Percentiles rank a stretch among this genome's conserved stretches.
Conservation (phyloP, 148 eudicot species). For the Nepenthes gracilis region DNA sequence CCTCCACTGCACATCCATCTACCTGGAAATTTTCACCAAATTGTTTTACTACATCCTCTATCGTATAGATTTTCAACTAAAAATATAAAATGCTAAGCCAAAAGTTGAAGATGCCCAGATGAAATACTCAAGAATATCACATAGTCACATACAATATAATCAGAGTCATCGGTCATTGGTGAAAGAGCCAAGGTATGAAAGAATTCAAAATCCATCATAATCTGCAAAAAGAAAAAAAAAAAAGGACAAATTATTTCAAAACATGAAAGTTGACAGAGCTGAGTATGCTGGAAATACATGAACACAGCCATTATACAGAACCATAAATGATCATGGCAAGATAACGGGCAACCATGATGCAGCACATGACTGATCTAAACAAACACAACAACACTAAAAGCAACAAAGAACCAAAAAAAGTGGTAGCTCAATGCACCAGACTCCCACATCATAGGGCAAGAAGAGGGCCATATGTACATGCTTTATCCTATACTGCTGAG, state of each 20-base stretch:
- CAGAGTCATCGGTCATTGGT: conserved; percentile 13
- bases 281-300: not conserved
- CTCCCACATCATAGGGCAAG: too few relatives aligned
- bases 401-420: too few relatives aligned
- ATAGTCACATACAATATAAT: conserved; percentile 40
- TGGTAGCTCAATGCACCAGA: too few relatives aligned
- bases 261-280: not conserved
- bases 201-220: conserved; percentile 64
- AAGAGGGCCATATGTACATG: too few relatives aligned
- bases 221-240: conserved; percentile 37
- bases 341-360: too few relatives aligned
- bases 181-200: conserved; percentile 76
- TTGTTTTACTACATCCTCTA: too few relatives aligned
- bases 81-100: not conserved
- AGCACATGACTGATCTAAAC: too few relatives aligned
- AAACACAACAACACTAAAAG: too few relatives aligned
- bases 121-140: not conserved
- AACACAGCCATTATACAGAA: not conserved
- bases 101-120: not conserved
- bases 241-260: not conserved
- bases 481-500: too few relatives aligned
- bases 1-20: conserved; percentile 49
- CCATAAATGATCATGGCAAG: not conserved
- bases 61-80: not conserved
- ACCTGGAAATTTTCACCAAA: conserved; percentile 22